A percentile compares a stretch with the other conserved stretches of the same genome.
These are phyloP conservation scores for Pittosporum tobira DNA, from an alignment of 129 eudicot genomes.

Conservation along the genomic window DNA sequence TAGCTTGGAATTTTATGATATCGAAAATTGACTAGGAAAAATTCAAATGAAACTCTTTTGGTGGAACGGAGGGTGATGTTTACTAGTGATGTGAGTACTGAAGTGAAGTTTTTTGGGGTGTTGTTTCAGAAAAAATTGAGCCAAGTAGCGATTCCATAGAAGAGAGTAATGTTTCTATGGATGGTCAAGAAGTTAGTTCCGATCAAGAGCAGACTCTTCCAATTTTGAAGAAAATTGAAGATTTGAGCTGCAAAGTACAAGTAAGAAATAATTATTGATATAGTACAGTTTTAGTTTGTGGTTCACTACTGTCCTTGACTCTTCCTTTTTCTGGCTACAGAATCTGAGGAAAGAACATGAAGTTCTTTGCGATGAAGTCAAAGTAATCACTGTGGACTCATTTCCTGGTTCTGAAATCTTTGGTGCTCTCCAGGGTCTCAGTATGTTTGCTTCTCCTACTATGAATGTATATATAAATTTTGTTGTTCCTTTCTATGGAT, in stretches of 20 bases:
- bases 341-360: slow-evolving; percentile 56
- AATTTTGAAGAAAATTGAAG: slow-evolving; percentile 45
- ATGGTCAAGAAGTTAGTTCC: slow-evolving; percentile 19
- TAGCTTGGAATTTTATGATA: too few species aligned
- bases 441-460: slow-evolving; percentile 33
- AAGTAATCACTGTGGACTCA: slow-evolving; percentile 50
- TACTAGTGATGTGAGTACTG: neutral
- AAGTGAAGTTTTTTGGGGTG: neutral
- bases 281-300: slow-evolving; percentile 12
- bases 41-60: too few species aligned
- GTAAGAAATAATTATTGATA: too few species aligned
- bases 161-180: slow-evolving; percentile 27
- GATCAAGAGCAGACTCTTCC: slow-evolving; percentile 56
- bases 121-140: slow-evolving; percentile 32
- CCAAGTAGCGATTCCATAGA: slow-evolving; percentile 16
- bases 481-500: neutral
- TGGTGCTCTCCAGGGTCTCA: slow-evolving; percentile 52
- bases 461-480: too few species aligned
- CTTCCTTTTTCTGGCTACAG: slow-evolving; percentile 28
- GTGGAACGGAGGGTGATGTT: too few species aligned
- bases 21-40: too few species aligned
- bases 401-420: slow-evolving; percentile 63
- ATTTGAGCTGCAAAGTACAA: slow-evolving; percentile 50
- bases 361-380: slow-evolving; percentile 59
- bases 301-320: neutral